phyloP scores from a whole-genome alignment of 768 basidiomycete species.

The Leccinum sublutescens region DNA sequence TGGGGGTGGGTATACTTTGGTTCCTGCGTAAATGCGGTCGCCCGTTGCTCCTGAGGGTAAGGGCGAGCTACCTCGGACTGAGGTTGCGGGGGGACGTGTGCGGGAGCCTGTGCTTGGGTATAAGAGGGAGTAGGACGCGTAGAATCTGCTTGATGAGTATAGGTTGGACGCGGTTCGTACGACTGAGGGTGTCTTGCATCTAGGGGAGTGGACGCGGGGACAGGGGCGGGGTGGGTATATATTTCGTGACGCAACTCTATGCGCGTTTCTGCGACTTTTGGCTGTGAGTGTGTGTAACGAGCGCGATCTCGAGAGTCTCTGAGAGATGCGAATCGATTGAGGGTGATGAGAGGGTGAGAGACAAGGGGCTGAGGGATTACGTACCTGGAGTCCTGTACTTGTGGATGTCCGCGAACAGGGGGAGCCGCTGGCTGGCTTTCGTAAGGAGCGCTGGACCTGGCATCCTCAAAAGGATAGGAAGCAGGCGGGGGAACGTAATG shows the following conservation, averaged over 20 bases:
- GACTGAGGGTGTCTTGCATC: conserved; percentile 24
- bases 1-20: conserved; percentile 24
- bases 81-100: conserved; percentile 9
- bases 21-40: conserved; percentile 24
- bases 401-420: conserved; percentile 21
- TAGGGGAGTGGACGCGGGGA: conserved; percentile 13
- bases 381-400: conserved; percentile 24
- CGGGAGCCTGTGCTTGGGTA: conserved; percentile 11
- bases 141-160: conserved; percentile 20
- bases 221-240: conserved; percentile 20
- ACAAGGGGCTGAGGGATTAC: conserved; percentile 1
- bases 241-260: conserved; percentile 29
- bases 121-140: conserved; percentile 24
- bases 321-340: conserved; percentile 13
- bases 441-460: conserved; percentile 18
- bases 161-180: conserved; percentile 20
- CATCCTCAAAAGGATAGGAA: conserved; percentile 24
- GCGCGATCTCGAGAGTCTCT: conserved; percentile 28
- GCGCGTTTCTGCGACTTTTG: conserved; percentile 21
- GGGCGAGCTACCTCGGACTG: conserved; percentile 19
- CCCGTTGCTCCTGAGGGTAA: conserved; percentile 19
- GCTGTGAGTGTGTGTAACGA: conserved; percentile 20
- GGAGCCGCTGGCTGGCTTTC: conserved; percentile 13
- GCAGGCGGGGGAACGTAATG: conserved; percentile 25
- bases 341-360: background rate